phyloP scores from a whole-genome alignment of 768 basidiomycete species.

The Mycena rosella region DNA sequence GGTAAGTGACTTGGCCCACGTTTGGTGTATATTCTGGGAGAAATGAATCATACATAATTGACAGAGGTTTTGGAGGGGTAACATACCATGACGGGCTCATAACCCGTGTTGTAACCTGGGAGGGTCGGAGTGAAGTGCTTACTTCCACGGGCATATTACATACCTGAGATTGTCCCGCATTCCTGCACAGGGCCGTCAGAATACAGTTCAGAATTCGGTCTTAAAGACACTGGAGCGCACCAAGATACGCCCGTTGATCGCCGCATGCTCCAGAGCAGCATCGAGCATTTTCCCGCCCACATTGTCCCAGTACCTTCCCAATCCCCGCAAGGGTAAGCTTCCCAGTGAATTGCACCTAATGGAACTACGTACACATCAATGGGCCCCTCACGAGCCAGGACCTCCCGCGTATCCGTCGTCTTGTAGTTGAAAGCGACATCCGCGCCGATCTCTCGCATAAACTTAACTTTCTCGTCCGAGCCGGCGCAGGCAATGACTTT shows the following conservation, averaged over 20 bases:
- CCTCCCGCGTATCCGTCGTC: no score
- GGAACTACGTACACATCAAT: slow-evolving; percentile 53
- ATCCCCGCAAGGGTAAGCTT: neutral
- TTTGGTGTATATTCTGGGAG: slow-evolving; percentile 51
- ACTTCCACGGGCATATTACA: slow-evolving; percentile 32
- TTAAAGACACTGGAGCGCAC: slow-evolving; percentile 48
- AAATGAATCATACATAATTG: neutral
- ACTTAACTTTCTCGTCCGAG: slow-evolving; percentile 77
- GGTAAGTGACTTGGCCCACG: slow-evolving; percentile 58
- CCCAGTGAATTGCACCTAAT: neutral
- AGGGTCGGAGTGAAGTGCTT: neutral
- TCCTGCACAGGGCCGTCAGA: slow-evolving; percentile 40
- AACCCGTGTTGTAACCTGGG: neutral
- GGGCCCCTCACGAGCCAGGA: slow-evolving; percentile 60
- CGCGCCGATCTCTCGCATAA: slow-evolving; percentile 56
- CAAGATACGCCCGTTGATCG: slow-evolving; percentile 61
- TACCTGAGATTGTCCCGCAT: slow-evolving; percentile 55
- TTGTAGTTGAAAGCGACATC: slow-evolving; percentile 46
- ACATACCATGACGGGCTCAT: neutral
- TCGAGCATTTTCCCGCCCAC: slow-evolving; percentile 74
- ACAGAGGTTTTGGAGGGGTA: neutral
- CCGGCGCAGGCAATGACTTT: slow-evolving; percentile 82
- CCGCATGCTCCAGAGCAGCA: slow-evolving; percentile 62
- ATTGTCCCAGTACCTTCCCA: slow-evolving; percentile 63
- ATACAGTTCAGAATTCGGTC: neutral